Conservation (phyloP, 371 early-diverging fungal genomes). For the Apophysomyces ossiformis region DNA sequence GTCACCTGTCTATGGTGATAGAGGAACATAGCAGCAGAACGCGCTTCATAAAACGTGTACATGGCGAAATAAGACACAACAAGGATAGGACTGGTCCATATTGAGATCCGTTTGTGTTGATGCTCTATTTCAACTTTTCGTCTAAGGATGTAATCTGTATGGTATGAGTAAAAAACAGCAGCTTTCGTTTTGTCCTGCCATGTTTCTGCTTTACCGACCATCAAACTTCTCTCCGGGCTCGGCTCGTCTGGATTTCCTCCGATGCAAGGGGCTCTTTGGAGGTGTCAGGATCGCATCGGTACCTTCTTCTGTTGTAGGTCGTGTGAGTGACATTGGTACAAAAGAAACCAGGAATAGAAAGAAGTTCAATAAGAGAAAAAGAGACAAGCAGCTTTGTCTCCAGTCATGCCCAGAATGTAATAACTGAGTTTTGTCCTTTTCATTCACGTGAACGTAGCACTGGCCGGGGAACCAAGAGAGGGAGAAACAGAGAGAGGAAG, state of each 20-base stretch:
- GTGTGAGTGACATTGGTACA: not conserved
- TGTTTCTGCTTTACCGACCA: constrained; percentile 15
- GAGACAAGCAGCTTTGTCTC: not conserved
- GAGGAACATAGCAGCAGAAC: constrained; percentile 17
- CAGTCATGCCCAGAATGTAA: not conserved
- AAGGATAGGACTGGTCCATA: constrained; percentile 29
- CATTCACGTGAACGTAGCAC: constrained; percentile 9
- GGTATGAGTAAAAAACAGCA: not conserved
- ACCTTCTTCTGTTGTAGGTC: not conserved
- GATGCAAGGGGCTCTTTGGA: constrained; percentile 9
- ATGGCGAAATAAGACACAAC: constrained; percentile 29
- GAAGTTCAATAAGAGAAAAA: no score
- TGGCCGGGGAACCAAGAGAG: constrained; percentile 5
- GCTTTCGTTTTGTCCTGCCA: not conserved
- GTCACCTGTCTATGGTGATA: constrained; percentile 17
- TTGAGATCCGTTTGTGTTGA: constrained; percentile 26
- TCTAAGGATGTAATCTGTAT: constrained; percentile 29
- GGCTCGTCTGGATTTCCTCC: constrained; percentile 26
- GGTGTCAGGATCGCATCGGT: constrained; percentile 2
- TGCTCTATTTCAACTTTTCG: constrained; percentile 29
- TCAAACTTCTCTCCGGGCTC: constrained; percentile 35
- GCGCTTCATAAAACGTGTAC: constrained; percentile 28
- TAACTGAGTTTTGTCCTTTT: constrained; percentile 1
- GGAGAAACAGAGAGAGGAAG: not conserved
- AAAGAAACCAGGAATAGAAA: not conserved